Evolutionary conservation across 2,329 filamentous ascomycete species (phyloP), one percentile per base, ranked within the genome.

Genomic region (Aphanocladium album): DNA sequence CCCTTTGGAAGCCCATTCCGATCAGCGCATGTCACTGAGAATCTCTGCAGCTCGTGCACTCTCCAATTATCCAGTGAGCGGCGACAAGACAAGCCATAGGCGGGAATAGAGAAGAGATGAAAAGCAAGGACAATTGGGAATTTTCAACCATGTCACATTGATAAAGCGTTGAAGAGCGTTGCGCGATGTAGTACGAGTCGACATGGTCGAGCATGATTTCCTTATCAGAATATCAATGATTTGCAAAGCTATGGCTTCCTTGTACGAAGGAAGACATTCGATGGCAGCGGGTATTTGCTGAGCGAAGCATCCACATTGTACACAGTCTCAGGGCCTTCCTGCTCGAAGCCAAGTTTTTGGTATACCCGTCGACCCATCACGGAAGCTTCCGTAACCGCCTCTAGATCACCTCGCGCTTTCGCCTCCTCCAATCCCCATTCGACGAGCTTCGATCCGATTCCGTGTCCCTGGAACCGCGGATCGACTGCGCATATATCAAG

Each of bases 401-500:
- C 79, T 12, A 79, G 61, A 1, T 73, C 73, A 0, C 76, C 76
- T 3, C 78, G 65, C 27, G 72, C 66, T 62, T 69, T 62, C 5
- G 75, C 77, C 71, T 76, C 77, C 5, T 72, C 74, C 9, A 80
- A 68, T 0, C 80, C 80, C 78, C 78, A 82, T 64, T 74, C 71
- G 12, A 82, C 80, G 57, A 83, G 64, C 55, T 64, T 68, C 25
- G 64, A 69, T 9, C 79, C 80, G 57, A 81, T 73, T 0, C 80
- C 79, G n/a, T 67, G 68, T 12, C 82, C 73, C 66, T 86, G 83
- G 60, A 79, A 83, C 0, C 67, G 71, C 1, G 83, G 83, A 62
- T 85, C 76, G 5, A 85, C 82, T 17, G 72, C 78, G 62, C 81
- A 83, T 2, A 81, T 63, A 58, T 82, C 78, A 59, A 86, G 72